Base-by-base conservation (phyloP, 176 grass and related monocot genomes). In the Oropetium thomaeum region DNA sequence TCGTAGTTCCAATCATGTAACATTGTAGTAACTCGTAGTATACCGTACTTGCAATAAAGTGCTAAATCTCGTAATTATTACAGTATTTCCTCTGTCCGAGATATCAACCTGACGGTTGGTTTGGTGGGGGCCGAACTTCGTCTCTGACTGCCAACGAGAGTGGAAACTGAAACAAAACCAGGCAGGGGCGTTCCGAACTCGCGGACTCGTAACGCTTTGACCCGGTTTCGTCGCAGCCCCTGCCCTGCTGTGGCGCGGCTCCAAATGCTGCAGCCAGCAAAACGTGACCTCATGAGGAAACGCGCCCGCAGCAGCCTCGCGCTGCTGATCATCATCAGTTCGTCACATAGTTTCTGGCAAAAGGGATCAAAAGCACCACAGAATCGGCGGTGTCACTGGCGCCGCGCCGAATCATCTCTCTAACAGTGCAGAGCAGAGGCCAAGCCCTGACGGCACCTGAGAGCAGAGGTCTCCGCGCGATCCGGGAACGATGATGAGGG, bases 81-180 rank as follows among this genome's bases (percentile, higher is more conserved):
- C n/a, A n/a, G n/a, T n/a, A n/a, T n/a, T n/a, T n/a, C n/a, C n/a
- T n/a, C n/a, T n/a, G n/a, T n/a, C n/a, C n/a, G n/a, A n/a, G n/a
- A n/a, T n/a, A n/a, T n/a, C n/a, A n/a, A n/a, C n/a, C n/a, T n/a
- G n/a, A n/a, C 48, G 7, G 20, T 5, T 6, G 16, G 44, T 48
- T 48, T 51, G 48, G 48, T 51, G 48, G 19, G 48, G 1, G 7
- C 48, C 48, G 30, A 25, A 38, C 74, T 54, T 20, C 9, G 33
- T 12, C 15, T 14, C 1, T 40, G 48, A 28, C 75, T 8, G 12
- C 37, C 76, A 58, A 30, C 35, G 53, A 39, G 54, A 39, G 30
- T 13, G n/a, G 27, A 60, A 67, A 42, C 75, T 13, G 27, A 60
- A 67, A 42, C 75, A 22, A 52, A 65, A 42, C 75, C 44, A 65